A percentile compares a stretch with the other conserved stretches of the same genome.
Evolutionary conservation across 805 yeast species (phyloP).

Genomic region (Saccharomycopsis amapae): DNA sequence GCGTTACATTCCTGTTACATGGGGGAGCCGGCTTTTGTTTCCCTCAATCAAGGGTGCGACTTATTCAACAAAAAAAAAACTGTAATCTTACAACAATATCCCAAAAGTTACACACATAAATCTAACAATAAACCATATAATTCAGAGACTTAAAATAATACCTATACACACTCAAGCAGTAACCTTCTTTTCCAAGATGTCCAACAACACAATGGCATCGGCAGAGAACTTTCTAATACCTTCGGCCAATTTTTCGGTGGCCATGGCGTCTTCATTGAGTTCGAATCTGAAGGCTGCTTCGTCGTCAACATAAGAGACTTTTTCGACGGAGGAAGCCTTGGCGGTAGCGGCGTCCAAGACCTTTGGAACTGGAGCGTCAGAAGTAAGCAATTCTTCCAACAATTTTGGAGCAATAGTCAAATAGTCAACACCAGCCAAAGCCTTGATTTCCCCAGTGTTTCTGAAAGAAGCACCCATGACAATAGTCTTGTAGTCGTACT

Average conservation of each 20-base stretch:
- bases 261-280: slow-evolving; percentile 96
- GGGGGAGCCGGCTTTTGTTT: too few species aligned
- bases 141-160: too few species aligned
- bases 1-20: too few species aligned
- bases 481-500: slow-evolving; percentile 90
- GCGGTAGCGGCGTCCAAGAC: slow-evolving; percentile 68
- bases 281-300: slow-evolving; percentile 87
- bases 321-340: slow-evolving; percentile 45
- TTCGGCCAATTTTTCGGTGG: slow-evolving; percentile 93
- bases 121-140: background rate
- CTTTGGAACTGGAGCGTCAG: slow-evolving; percentile 73
- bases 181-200: slow-evolving; percentile 42
- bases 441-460: slow-evolving; percentile 90
- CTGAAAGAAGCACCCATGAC: slow-evolving; percentile 99
- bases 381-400: slow-evolving; percentile 80
- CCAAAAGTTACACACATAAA: too few species aligned
- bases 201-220: slow-evolving; percentile 76
- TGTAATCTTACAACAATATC: too few species aligned
- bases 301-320: slow-evolving; percentile 76
- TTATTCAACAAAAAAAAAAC: too few species aligned
- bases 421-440: slow-evolving; percentile 94
- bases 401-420: slow-evolving; percentile 91
- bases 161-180: slow-evolving; percentile 10
- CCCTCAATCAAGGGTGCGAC: too few species aligned
- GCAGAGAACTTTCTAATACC: slow-evolving; percentile 97